A percentile compares a stretch with the other conserved stretches of the same genome.
Conservation (phyloP, 139 green algal genomes). For the Chlamydomonas eustigma region DNA sequence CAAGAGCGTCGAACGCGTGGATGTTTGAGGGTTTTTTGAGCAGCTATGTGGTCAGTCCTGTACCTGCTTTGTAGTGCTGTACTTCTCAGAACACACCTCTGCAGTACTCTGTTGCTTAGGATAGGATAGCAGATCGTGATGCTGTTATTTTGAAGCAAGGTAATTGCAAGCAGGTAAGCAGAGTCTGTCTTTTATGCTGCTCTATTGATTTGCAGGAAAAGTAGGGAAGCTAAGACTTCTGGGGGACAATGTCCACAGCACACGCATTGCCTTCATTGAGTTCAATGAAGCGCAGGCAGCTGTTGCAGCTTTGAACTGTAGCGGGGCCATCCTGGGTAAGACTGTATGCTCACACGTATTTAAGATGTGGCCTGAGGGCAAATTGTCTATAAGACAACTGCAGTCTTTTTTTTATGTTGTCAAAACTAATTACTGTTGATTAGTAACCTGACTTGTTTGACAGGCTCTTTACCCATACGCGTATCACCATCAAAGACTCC, state of each 20-base stretch:
- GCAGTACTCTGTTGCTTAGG: too few species aligned
- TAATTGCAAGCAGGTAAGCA: too few species aligned
- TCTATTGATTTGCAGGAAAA: too few species aligned
- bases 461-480: constrained; percentile 66
- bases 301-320: constrained; percentile 84
- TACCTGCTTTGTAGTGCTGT: too few species aligned
- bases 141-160: too few species aligned
- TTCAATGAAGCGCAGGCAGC: constrained; percentile 79
- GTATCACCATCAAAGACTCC: constrained; percentile 86
- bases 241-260: constrained; percentile 82
- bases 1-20: constrained; percentile 64
- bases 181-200: too few species aligned
- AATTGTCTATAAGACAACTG: neutral
- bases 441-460: neutral
- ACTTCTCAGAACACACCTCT: too few species aligned
- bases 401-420: neutral
- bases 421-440: neutral
- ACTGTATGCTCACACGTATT: neutral
- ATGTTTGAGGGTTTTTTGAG: constrained; percentile 85
- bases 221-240: constrained; percentile 81
- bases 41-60: constrained; percentile 79
- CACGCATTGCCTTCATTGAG: constrained; percentile 95
- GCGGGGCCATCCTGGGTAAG: constrained; percentile 79
- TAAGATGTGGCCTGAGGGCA: too few species aligned
- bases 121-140: too few species aligned